These are phyloP conservation scores for Kalmusia sp. DNA, from an alignment of 2,329 filamentous ascomycete genomes.

Conservation along the genomic window DNA sequence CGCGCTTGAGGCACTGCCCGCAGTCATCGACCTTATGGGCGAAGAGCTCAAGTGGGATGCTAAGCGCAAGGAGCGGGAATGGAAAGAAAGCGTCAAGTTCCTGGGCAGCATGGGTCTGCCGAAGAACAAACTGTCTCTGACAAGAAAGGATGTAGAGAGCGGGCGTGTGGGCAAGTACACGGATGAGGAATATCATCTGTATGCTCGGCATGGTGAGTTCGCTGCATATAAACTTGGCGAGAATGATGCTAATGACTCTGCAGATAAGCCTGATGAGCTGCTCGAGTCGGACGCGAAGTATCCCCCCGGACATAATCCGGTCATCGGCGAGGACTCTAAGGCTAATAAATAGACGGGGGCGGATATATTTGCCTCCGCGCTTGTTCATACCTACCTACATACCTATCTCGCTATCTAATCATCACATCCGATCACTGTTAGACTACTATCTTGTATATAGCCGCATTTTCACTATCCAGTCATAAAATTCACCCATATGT, in stretches of 20 bases:
- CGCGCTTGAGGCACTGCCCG: slow-evolving; percentile 82
- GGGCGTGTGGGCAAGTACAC: slow-evolving; percentile 53
- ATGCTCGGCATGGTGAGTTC: slow-evolving; percentile 57
- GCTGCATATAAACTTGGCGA: not conserved
- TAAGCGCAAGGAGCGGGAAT: slow-evolving; percentile 77
- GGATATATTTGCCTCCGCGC: too few relatives aligned
- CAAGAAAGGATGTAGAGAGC: slow-evolving; percentile 65
- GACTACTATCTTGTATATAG: not conserved
- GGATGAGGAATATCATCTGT: slow-evolving; percentile 58
- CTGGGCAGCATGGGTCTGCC: slow-evolving; percentile 68
- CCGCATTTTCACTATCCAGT: not conserved
- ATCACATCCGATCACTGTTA: not conserved
- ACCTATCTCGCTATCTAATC: not conserved
- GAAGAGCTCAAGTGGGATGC: slow-evolving; percentile 82
- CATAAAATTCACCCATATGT: not conserved
- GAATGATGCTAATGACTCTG: slow-evolving; percentile 6
- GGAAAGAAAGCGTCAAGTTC: slow-evolving; percentile 72
- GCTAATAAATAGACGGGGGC: slow-evolving; percentile 61
- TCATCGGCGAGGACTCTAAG: slow-evolving; percentile 51
- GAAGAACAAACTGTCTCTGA: slow-evolving; percentile 62
- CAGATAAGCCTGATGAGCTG: slow-evolving; percentile 62
- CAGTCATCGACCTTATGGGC: slow-evolving; percentile 87
- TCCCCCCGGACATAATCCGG: slow-evolving; percentile 53
- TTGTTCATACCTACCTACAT: not conserved
- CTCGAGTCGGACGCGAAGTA: slow-evolving; percentile 59